Conservation (phyloP, 768 basidiomycete genomes). For the Tricholoma hemisulphureum region DNA sequence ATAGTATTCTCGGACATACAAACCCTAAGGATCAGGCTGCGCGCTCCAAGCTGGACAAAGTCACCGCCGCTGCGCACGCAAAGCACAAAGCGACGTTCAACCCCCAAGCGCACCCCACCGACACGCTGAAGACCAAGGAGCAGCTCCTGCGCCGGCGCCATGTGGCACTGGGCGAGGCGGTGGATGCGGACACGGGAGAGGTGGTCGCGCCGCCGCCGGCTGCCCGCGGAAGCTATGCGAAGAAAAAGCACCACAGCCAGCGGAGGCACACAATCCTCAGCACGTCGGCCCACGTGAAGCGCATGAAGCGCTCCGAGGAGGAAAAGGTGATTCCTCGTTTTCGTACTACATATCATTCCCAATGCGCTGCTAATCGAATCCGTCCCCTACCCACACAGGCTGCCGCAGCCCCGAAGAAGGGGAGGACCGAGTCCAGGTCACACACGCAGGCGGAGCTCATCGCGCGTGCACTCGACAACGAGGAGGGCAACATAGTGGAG, state of each 20-base stretch:
- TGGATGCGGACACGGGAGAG: conserved; percentile 64
- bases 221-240: conserved; percentile 10
- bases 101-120: conserved; percentile 42
- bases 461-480: conserved; percentile 78
- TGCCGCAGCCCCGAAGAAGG: conserved; percentile 61
- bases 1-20: no score
- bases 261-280: conserved; percentile 70
- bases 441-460: conserved; percentile 85
- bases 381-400: conserved; percentile 46
- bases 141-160: conserved; percentile 44
- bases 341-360: neutral
- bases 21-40: conserved; percentile 47
- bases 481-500: conserved; percentile 79
- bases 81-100: conserved; percentile 69
- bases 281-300: conserved; percentile 61
- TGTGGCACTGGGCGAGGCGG: conserved; percentile 53
- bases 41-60: conserved; percentile 56
- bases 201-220: conserved; percentile 46
- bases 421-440: conserved; percentile 47
- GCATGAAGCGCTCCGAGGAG: conserved; percentile 63
- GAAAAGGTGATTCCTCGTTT: conserved; percentile 46
- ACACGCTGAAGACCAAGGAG: conserved; percentile 25
- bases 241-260: conserved; percentile 55
- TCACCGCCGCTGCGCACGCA: conserved; percentile 64
- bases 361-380: neutral